Base-by-base conservation (phyloP, 495 filamentous ascomycete species). In the Penicillium canescens region DNA sequence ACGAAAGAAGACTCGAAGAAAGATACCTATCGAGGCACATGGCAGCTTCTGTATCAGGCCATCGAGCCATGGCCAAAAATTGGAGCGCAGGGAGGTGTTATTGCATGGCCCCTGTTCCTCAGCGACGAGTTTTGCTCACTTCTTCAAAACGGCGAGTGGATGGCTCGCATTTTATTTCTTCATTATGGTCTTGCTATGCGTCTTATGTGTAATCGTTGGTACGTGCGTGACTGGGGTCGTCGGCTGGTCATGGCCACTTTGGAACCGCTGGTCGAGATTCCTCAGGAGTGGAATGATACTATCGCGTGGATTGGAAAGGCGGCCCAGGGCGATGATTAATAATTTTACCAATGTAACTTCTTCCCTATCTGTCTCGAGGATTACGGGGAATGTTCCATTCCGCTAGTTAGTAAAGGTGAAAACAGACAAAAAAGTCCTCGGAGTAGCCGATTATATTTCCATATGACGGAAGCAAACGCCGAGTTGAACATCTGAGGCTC, bases 31-130 rank as follows among this genome's bases (percentile, higher is more conserved):
- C 55, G 35, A 13, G 36, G 42, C 12, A 70, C 64, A 3, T 76
- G 65, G 66, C 55, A 67, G 6, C 58, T 66, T 6, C 45, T 74
- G 0, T 44, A 66, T 1, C 64, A 69, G 3, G 61, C 63, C 12
- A 53, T 73, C 42, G 56, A 66, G 28, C 63, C 62, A 13, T 75
- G 73, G 69, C 73, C 73, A 1, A 56, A 65, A 14, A 61, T 63
- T 2, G 61, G 65, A 10, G 43, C 55, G 6, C 54, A 70, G 9
- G 73, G 73, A 12, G 73, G 73, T 11, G 46, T 69, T 14, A 66
- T 74, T n/a, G 63, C 69, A 11, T 74, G 66, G 60, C 73, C 73
- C 0, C 59, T 74, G 11, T 64, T 68, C 18, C 62, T 76, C 47
- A 53, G 52, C 28, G 68, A 73, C 6, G 50, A 55, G 0, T 73